Evolutionary conservation across 2,329 filamentous ascomycete species (phyloP).

Genomic region (Dryadomyces quercus-mongolicae): DNA sequence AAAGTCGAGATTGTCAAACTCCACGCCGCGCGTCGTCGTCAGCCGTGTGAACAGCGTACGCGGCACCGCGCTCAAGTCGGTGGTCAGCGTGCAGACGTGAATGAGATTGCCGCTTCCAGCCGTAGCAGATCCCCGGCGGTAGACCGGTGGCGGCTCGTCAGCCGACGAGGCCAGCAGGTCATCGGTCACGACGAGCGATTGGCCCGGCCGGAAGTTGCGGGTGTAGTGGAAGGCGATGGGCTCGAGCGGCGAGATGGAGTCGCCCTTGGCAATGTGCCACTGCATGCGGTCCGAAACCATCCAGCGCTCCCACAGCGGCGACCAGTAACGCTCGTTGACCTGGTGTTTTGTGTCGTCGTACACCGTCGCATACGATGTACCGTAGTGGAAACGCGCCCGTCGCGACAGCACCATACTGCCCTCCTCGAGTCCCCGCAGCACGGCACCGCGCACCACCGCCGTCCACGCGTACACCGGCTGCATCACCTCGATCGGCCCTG

Average conservation of each 20-base stretch:
- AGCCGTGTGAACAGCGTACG: conserved; percentile 60
- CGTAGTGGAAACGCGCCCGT: conserved; percentile 65
- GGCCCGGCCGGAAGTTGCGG: conserved; percentile 68
- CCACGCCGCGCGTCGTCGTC: conserved; percentile 66
- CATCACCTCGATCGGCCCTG: conserved; percentile 61
- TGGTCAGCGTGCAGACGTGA: conserved; percentile 70
- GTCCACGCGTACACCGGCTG: conserved; percentile 76
- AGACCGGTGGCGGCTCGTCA: conserved; percentile 50
- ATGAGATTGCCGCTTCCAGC: conserved; percentile 34
- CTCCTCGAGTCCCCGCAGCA: conserved; percentile 55
- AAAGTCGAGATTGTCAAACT: conserved; percentile 74
- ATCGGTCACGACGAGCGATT: conserved; percentile 67
- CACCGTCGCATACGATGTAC: conserved; percentile 69
- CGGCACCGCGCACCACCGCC: conserved; percentile 65
- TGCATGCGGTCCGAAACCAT: conserved; percentile 78
- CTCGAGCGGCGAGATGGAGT: conserved; percentile 58
- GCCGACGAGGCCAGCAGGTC: conserved; percentile 66
- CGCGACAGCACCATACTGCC: conserved; percentile 69
- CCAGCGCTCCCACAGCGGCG: conserved; percentile 67
- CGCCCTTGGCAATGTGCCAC: conserved; percentile 74
- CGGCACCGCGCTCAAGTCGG: conserved; percentile 65
- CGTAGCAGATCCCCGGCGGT: conserved; percentile 27
- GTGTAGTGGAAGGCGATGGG: conserved; percentile 79
- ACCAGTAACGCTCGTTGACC: conserved; percentile 66
- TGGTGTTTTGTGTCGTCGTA: conserved; percentile 67